These are phyloP conservation scores for Xylariales sp. DNA, from an alignment of 2,329 filamentous ascomycete genomes.

Conservation along the genomic window DNA sequence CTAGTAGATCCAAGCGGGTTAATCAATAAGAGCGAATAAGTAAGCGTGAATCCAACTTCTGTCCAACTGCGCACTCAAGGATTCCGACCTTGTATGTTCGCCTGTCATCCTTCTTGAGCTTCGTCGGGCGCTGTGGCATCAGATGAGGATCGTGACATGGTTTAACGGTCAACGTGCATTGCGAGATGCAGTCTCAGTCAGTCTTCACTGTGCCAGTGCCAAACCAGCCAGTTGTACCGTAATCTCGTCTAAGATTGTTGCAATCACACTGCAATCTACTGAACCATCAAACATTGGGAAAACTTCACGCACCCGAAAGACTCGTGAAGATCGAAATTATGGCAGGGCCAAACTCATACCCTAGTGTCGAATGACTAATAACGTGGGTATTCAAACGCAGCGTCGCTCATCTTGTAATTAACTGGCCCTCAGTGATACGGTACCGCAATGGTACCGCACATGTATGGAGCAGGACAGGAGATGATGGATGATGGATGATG, in stretches of 20 bases:
- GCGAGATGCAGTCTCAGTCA: neutral
- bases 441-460: neutral
- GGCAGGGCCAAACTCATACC: constrained; percentile 7
- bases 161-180: neutral
- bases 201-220: neutral
- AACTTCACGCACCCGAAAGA: too few species aligned
- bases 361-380: neutral
- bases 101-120: constrained; percentile 11
- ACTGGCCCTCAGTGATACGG: neutral
- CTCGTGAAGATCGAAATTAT: neutral
- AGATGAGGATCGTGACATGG: constrained; percentile 13
- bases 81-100: constrained; percentile 10
- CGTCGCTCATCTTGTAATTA: constrained; percentile 14
- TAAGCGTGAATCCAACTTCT: neutral
- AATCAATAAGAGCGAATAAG: neutral
- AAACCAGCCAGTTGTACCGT: constrained; percentile 1
- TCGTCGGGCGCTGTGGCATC: neutral
- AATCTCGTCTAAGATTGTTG: constrained; percentile 26
- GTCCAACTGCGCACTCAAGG: neutral
- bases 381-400: neutral
- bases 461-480: neutral
- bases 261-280: constrained; percentile 14
- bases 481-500: neutral
- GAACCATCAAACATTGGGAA: neutral
- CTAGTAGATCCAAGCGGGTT: neutral